Conservation (phyloP, 73 alveolate species). For the Symbiodinium natans region DNA sequence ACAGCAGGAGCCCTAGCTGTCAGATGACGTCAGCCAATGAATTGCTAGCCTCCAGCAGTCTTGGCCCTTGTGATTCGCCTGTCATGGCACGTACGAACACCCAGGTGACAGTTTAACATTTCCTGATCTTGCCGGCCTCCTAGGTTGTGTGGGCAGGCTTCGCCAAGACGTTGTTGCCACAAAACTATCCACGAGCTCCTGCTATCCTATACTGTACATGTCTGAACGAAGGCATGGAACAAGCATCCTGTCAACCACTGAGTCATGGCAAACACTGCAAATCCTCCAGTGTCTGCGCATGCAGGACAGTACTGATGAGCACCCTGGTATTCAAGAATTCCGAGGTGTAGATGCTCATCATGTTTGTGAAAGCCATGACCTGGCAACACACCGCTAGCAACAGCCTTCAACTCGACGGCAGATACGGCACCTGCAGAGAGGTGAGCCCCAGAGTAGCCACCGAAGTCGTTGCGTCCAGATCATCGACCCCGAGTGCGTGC, state of each 20-base stretch:
- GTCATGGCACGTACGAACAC: background rate
- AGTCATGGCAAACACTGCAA: too few relatives aligned
- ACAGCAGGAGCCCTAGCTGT: too few relatives aligned
- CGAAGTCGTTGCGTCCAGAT: background rate
- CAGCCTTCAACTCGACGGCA: background rate
- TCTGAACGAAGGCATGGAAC: too few relatives aligned
- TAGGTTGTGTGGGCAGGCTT: background rate
- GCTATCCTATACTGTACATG: too few relatives aligned
- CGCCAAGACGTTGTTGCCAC: background rate
- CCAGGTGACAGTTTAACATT: background rate
- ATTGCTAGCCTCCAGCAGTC: slow-evolving; percentile 12
- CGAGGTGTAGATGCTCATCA: background rate
- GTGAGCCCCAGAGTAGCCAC: background rate
- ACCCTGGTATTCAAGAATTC: background rate
- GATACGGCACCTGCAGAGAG: background rate
- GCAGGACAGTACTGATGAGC: background rate
- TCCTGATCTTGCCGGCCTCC: background rate
- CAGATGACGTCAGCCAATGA: too few relatives aligned
- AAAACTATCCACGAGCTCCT: background rate
- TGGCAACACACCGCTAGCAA: too few relatives aligned
- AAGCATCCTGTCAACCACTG: too few relatives aligned
- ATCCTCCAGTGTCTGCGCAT: background rate
- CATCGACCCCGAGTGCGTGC: background rate
- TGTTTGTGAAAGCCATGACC: slow-evolving; percentile 28
- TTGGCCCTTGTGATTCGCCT: slow-evolving; percentile 8